Evolutionary conservation across 768 basidiomycete species (phyloP).

Genomic region (Tephrocybe sp.): DNA sequence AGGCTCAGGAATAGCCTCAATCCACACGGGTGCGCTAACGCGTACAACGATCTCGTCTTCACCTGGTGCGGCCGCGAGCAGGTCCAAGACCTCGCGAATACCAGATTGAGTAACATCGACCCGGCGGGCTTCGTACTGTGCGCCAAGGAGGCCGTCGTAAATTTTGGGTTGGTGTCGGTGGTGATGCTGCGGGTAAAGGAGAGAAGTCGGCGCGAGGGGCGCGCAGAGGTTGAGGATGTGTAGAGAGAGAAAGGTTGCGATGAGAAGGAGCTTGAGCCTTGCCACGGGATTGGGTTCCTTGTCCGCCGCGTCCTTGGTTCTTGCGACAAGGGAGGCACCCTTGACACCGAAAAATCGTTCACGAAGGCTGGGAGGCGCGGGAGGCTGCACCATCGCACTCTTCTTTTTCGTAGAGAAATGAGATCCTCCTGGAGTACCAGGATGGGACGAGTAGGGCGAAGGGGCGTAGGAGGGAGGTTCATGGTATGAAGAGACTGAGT

Average conservation of each 20-base stretch:
- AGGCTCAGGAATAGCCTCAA: conserved; percentile 50
- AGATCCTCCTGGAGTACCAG: conserved; percentile 17
- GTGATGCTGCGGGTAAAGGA: conserved; percentile 41
- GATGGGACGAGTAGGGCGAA: conserved; percentile 22
- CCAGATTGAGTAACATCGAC: conserved; percentile 72
- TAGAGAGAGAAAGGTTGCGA: conserved; percentile 87
- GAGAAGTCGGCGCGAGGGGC: conserved; percentile 61
- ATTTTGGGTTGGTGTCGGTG: conserved; percentile 60
- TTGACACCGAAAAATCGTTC: conserved; percentile 26
- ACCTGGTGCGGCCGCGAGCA: conserved; percentile 7
- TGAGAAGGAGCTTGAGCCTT: conserved; percentile 85
- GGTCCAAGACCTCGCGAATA: conserved; percentile 53
- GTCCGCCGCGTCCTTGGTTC: conserved; percentile 21
- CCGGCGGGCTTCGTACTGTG: conserved; percentile 26
- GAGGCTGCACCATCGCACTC: conserved; percentile 30
- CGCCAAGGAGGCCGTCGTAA: conserved; percentile 51
- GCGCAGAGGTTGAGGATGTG: conserved; percentile 94
- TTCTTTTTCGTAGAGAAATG: conserved; percentile 11
- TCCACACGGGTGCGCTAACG: conserved; percentile 59
- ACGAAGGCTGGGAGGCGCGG: conserved; percentile 17
- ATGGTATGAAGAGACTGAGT: conserved; percentile 30
- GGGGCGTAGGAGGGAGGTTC: conserved; percentile 27
- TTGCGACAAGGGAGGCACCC: conserved; percentile 24
- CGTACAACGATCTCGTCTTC: conserved; percentile 54
- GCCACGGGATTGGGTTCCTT: conserved; percentile 76